Evolutionary conservation across 2,329 filamentous ascomycete species (phyloP), one percentile per base, ranked within the genome.

Genomic region (Didymella arachidicola): DNA sequence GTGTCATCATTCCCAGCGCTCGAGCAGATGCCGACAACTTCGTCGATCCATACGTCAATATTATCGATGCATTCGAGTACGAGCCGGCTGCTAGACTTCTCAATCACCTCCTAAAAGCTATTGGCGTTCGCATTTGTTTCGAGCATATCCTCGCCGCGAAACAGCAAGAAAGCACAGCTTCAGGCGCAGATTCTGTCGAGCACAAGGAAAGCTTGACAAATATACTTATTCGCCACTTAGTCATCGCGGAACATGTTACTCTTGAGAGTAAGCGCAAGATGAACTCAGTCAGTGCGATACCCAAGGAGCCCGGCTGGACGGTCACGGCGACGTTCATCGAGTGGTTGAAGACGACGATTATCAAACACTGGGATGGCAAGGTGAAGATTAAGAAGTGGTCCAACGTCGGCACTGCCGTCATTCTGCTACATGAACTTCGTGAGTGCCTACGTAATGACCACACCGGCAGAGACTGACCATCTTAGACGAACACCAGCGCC

Each of bases 351-450:
- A 87, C 89, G 0, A 83, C 95, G 1, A 85, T 97, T 69, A 78
- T 96, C 43, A 86, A 88, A 54, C 87, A 91, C 61, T 97, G 93
- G 93, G 85, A 94, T 70, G 91, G 92, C 0, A 86, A 86, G 53
- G 84, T 90, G 1, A 84, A 88, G 42, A 84, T 96, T 50, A 81
- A 86, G 2, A 87, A 85, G 53, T 88, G 90, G 68, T 87, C 89
- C 29, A 83, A 89, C 14, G 89, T 93, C 61, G 91, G 91, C 14
- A 90, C 91, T 51, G 92, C 92, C 7, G 79, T 97, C 39, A 86
- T 88, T 46, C 83, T 96, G 29, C 85, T 96, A 45, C 81, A 86
- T 29, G 84, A 87, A 25, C 84, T 96, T 73, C 89, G 91, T 89
- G 62, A 62, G 73, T 57, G 27, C 26, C 2, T 2, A 26, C 8